Conservation (phyloP, 495 filamentous ascomycete genomes). For the Barbatosphaeria neglecta region DNA sequence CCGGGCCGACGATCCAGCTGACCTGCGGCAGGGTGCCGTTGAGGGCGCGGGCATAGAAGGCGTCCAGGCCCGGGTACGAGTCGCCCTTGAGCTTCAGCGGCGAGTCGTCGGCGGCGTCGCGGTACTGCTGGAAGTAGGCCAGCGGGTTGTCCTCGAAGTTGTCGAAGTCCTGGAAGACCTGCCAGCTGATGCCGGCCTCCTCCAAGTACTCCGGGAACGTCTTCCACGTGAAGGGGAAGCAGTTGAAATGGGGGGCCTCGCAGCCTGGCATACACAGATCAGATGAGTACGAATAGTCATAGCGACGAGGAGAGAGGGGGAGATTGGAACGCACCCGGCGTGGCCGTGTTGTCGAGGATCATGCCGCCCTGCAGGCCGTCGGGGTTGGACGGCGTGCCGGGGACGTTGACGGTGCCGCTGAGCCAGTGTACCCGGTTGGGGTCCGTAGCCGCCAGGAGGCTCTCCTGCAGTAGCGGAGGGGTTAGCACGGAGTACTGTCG, state of each 20-base stretch:
- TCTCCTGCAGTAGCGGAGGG: conserved; percentile 34
- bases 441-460: conserved; percentile 40
- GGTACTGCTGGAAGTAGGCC: conserved; percentile 42
- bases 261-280: conserved; percentile 11
- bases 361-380: conserved; percentile 30
- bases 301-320: background rate
- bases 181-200: conserved; percentile 43
- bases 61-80: conserved; percentile 30
- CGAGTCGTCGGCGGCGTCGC: conserved; percentile 25
- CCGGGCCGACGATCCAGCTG: conserved; percentile 41
- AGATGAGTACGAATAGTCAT: too few species aligned
- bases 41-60: conserved; percentile 37
- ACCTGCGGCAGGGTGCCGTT: conserved; percentile 41
- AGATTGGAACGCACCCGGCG: conserved; percentile 19
- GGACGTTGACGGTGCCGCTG: conserved; percentile 41
- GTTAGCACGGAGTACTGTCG: background rate
- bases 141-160: conserved; percentile 31
- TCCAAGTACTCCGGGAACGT: conserved; percentile 41
- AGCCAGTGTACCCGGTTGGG: conserved; percentile 44
- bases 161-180: conserved; percentile 36
- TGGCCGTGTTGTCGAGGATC: conserved; percentile 45
- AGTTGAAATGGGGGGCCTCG: conserved; percentile 20
- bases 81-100: conserved; percentile 33
- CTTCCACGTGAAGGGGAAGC: conserved; percentile 45
- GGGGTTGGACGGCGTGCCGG: conserved; percentile 32